Conservation (phyloP, 495 filamentous ascomycete species). For the Lasiosphaeris hirsuta region DNA sequence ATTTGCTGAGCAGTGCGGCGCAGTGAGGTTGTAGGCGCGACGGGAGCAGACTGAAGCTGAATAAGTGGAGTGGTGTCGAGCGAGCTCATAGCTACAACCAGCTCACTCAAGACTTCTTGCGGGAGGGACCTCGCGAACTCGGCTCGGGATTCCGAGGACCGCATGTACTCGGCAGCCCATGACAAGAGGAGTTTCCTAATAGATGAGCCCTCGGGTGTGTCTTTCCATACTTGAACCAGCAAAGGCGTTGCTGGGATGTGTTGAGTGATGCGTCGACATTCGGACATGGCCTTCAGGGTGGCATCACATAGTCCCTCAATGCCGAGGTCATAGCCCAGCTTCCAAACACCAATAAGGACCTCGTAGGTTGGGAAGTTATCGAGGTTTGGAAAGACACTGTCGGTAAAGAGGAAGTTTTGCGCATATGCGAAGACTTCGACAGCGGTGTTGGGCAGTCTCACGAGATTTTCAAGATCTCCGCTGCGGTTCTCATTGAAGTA, state of each 20-base stretch:
- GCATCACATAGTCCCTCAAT: conserved; percentile 52
- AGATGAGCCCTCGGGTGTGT: conserved; percentile 52
- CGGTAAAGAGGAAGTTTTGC: conserved; percentile 52
- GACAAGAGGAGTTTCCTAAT: conserved; percentile 50
- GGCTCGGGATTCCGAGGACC: conserved; percentile 45
- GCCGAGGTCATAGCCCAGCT: conserved; percentile 46
- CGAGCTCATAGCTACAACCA: conserved; percentile 55
- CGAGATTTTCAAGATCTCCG: conserved; percentile 41
- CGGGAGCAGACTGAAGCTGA: conserved; percentile 13
- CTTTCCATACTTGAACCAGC: conserved; percentile 52
- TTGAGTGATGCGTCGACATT: conserved; percentile 44
- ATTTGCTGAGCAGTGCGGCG: conserved; percentile 38
- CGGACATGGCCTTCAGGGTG: conserved; percentile 50
- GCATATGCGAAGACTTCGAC: conserved; percentile 47
- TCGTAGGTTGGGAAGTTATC: conserved; percentile 46
- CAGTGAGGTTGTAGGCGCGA: conserved; percentile 6
- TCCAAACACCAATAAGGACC: conserved; percentile 50
- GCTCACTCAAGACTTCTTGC: conserved; percentile 52
- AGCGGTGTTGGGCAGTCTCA: conserved; percentile 43
- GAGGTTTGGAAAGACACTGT: conserved; percentile 37
- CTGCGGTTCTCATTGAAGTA: conserved; percentile 37
- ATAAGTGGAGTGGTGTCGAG: conserved; percentile 33
- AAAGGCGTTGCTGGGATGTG: conserved; percentile 51
- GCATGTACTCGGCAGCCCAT: conserved; percentile 57
- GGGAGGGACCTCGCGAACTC: conserved; percentile 53